Evolutionary conservation across 148 eudicot genomes (phyloP), one percentile per base, ranked within the genome.

Genomic region (Polygonum aviculare): DNA sequence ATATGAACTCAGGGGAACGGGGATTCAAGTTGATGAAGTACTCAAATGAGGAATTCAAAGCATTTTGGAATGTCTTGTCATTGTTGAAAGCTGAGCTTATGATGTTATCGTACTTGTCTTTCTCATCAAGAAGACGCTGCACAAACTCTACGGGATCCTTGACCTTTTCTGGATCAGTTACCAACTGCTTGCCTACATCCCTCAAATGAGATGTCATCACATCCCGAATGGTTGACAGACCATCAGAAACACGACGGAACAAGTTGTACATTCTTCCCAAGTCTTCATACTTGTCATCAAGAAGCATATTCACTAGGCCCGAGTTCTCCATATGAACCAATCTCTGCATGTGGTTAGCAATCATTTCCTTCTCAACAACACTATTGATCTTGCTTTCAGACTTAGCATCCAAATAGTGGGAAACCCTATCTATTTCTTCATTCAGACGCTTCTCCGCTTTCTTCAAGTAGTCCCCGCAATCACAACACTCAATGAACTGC

Each of bases 321-420:
- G 93, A 91, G 77, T 91, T 91, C 78, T 91, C 97, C 97, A 89
- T 91, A 81, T 91, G 89, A 74, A 91, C 91, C 48, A 91, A 70
- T 77, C 92, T 83, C 40, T 80, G 89, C 97, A 89, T 91, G 81
- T 91, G 93, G 82, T 86, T 88, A 63, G 89, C 89, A 79, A 91
- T 88, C 93, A 90, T 92, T 85, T 88, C 91, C 77, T 80, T 86
- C 83, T 92, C 97, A 54, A 88, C 91, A 60, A 90, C 89, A 82
- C 77, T 80, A 16, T 90, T 86, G 71, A 90, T 88, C 87, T 85
- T 88, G 15, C 72, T 63, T 82, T 88, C 94, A 78, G 85, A 90
- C 75, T 75, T 87, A 12, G 78, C 54, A 77, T 90, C 92, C 81
- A 92, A 76, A 80, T 89, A 92, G 75, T 88, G 90, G n/a, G 93